These are phyloP conservation scores for Entophlyctis helioformis DNA, from an alignment of 192 early-diverging fungal genomes.

Conservation along the genomic window DNA sequence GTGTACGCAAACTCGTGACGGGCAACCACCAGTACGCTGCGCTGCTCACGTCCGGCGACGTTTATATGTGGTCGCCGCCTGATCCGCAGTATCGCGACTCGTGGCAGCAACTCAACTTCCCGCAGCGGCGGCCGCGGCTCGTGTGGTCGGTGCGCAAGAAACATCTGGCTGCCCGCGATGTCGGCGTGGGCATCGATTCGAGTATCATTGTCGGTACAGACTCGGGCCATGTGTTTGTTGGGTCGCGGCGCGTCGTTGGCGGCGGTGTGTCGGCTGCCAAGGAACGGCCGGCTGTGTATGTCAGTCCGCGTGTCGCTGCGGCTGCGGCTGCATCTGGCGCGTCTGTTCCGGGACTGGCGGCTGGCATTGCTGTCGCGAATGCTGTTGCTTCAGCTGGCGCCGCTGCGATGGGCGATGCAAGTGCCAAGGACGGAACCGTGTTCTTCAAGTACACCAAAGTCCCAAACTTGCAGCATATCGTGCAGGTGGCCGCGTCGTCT, in stretches of 20 bases:
- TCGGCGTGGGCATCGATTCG: constrained; percentile 57
- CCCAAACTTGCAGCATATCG: constrained; percentile 45
- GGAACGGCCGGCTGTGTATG: no score
- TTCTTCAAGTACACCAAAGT: constrained; percentile 44
- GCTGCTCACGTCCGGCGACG: constrained; percentile 29
- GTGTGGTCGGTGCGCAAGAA: constrained; percentile 43
- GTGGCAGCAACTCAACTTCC: constrained; percentile 24
- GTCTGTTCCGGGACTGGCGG: no score
- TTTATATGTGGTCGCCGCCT: constrained; percentile 44
- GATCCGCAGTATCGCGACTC: constrained; percentile 11
- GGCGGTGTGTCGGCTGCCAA: no score
- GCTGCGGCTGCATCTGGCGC: no score
- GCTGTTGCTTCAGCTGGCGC: no score
- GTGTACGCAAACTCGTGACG: constrained; percentile 23
- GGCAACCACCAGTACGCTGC: constrained; percentile 31
- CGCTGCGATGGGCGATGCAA: not conserved
- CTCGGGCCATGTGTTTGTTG: constrained; percentile 54
- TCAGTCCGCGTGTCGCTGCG: no score
- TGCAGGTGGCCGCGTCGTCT: constrained; percentile 40
- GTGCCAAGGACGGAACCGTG: constrained; percentile 6
- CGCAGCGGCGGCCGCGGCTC: constrained; percentile 31
- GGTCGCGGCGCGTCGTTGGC: constrained; percentile 24
- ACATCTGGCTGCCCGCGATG: constrained; percentile 36
- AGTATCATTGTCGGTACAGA: constrained; percentile 53
- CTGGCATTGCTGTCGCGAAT: no score